Conservation (phyloP, 2,329 filamentous ascomycete species). For the Paecilomyces niveus region DNA sequence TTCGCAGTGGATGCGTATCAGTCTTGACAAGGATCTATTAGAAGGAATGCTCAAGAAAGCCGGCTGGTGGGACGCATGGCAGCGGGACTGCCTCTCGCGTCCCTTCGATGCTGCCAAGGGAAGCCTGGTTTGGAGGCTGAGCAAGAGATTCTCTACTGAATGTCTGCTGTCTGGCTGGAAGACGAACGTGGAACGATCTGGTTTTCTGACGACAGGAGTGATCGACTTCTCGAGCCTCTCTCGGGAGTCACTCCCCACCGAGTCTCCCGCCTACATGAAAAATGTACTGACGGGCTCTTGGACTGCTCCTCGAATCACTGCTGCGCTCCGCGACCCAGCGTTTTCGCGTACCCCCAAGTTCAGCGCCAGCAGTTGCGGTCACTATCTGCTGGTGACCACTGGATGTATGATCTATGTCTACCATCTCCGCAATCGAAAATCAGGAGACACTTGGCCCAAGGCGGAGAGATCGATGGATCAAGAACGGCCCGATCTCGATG, state of each 20-base stretch:
- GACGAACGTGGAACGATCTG: constrained; percentile 18
- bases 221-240: constrained; percentile 20
- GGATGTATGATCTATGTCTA: constrained; percentile 53
- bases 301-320: constrained; percentile 10
- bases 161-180: constrained; percentile 38
- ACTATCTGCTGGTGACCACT: constrained; percentile 50
- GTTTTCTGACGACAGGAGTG: constrained; percentile 33
- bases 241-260: constrained; percentile 7
- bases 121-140: constrained; percentile 33
- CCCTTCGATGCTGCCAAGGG: constrained; percentile 30
- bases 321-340: constrained; percentile 14
- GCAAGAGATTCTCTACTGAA: constrained; percentile 43
- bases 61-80: constrained; percentile 46
- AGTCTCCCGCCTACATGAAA: constrained; percentile 5
- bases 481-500: constrained; percentile 13
- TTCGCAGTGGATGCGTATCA: constrained; percentile 52
- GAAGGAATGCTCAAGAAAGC: constrained; percentile 48
- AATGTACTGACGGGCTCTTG: constrained; percentile 8
- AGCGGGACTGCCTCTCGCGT: constrained; percentile 18
- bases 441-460: constrained; percentile 2
- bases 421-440: constrained; percentile 24
- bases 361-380: constrained; percentile 51
- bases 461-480: constrained; percentile 1
- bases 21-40: constrained; percentile 47
- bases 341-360: constrained; percentile 32